Conservation (phyloP, 73 alveolate species). For the Blepharisma stoltei region DNA sequence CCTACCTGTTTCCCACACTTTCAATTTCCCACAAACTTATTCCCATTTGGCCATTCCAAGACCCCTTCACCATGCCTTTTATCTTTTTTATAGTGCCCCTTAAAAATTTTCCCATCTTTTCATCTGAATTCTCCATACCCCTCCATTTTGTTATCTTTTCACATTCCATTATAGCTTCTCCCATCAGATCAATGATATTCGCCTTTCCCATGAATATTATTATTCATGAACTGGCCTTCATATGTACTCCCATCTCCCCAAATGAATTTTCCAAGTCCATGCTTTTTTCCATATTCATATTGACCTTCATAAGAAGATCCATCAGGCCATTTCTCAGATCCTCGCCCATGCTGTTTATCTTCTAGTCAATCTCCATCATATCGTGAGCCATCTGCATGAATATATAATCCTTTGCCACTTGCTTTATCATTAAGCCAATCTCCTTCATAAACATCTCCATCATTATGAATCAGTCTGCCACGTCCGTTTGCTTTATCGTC, state of each 20-base stretch:
- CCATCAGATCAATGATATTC: slow-evolving; percentile 41
- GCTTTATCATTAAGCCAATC: slow-evolving; percentile 62
- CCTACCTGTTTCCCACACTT: slow-evolving; percentile 43
- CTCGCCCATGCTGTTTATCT: slow-evolving; percentile 77
- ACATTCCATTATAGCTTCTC: slow-evolving; percentile 48
- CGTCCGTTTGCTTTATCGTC: slow-evolving; percentile 72
- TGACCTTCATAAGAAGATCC: slow-evolving; percentile 75
- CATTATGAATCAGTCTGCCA: slow-evolving; percentile 72
- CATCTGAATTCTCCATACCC: slow-evolving; percentile 49
- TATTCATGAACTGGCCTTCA: slow-evolving; percentile 40
- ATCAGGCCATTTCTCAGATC: slow-evolving; percentile 81
- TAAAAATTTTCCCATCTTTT: slow-evolving; percentile 47
- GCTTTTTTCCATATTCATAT: slow-evolving; percentile 61
- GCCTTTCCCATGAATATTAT: slow-evolving; percentile 42
- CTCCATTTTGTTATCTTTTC: slow-evolving; percentile 48
- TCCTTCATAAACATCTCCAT: slow-evolving; percentile 66
- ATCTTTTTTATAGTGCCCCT: slow-evolving; percentile 56
- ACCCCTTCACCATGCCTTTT: slow-evolving; percentile 54
- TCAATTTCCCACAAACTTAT: slow-evolving; percentile 47
- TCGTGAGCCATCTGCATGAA: slow-evolving; percentile 67
- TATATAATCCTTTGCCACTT: slow-evolving; percentile 47
- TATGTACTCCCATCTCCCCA: slow-evolving; percentile 65
- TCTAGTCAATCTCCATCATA: slow-evolving; percentile 73
- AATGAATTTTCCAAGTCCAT: slow-evolving; percentile 53
- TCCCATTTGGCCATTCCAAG: slow-evolving; percentile 67